Conservation (phyloP, 1,284 basidiomycete species). For the Moniliophthora roreri region DNA sequence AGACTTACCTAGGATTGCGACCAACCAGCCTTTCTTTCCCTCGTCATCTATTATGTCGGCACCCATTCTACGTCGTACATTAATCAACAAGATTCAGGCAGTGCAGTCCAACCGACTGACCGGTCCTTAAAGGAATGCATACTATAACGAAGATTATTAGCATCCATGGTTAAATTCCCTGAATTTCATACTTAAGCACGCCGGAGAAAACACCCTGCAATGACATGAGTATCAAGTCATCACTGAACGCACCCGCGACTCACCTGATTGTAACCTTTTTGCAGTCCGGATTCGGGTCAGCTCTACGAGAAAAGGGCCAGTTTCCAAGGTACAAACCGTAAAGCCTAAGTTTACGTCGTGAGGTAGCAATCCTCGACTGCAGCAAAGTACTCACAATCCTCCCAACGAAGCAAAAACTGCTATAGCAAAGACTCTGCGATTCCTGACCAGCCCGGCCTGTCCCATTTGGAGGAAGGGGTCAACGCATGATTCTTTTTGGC, state of each 20-base stretch:
- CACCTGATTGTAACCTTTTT: slow-evolving; percentile 67
- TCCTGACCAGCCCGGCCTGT: slow-evolving; percentile 62
- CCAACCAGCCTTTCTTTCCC: slow-evolving; percentile 65
- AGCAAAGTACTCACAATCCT: slow-evolving; percentile 62
- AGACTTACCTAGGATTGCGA: slow-evolving; percentile 68
- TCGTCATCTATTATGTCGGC: slow-evolving; percentile 49
- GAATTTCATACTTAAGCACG: slow-evolving; percentile 48
- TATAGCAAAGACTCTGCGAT: slow-evolving; percentile 58
- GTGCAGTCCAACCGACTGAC: slow-evolving; percentile 6
- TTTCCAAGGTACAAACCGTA: slow-evolving; percentile 40
- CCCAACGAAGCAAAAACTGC: slow-evolving; percentile 73
- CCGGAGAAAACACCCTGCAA: slow-evolving; percentile 73
- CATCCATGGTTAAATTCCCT: not conserved
- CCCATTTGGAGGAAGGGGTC: not conserved
- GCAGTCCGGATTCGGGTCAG: slow-evolving; percentile 3
- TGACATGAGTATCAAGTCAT: not conserved
- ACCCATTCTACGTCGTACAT: slow-evolving; percentile 44
- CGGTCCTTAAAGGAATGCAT: slow-evolving; percentile 53
- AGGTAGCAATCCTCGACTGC: too few relatives aligned
- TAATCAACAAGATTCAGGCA: not conserved
- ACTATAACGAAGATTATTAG: slow-evolving; percentile 26
- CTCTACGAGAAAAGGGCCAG: not conserved
- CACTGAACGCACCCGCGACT: slow-evolving; percentile 11
- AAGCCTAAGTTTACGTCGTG: slow-evolving; percentile 42
- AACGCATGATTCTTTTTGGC: slow-evolving; percentile 1